Base-by-base conservation (phyloP, 2,329 filamentous ascomycete genomes). In the Clonostachys rhizophaga region DNA sequence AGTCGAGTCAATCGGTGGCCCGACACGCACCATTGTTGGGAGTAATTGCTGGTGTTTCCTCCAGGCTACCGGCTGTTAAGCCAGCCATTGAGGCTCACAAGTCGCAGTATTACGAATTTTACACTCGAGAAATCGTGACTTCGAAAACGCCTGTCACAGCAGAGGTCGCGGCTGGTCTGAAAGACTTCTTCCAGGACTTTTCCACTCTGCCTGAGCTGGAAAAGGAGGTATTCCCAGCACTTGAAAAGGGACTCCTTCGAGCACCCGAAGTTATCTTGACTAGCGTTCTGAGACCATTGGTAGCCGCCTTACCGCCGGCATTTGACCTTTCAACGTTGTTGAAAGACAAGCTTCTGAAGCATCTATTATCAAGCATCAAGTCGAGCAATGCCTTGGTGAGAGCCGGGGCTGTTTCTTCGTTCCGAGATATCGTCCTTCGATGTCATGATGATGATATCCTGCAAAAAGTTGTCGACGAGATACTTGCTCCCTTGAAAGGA, bases 191-290 rank as follows among this genome's bases (percentile, higher is more conserved):
- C 63, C 66, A 71, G 14, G 78, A 76, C 34, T 97, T 92, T 60
- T 75, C 87, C 36, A 85, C 81, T 0, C 62, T 80, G 14, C 84
- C 91, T 20, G 91, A 96, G 54, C 63, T 97, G 33, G 79, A 82
- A 46, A 86, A 81, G 52, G 82, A 92, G 40, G 61, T 97, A 34
- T 75, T 95, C 20, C 89, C 91, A 9, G 74, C 90, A 0, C 72
- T 97, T 13, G 94, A 99, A 61, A 96, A 96, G 68, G 85, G 88
- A 6, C 76, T 99, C 47, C 70, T 99, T 42, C 81, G 95, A 61
- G 86, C 92, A 8, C 95, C 94, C 2, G 94, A 99, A 67, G 85
- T 96, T 40, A 83, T 96, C 13, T 73, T 97, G 30, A 84, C 86
- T 55, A 87, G 90, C 52, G 75, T 96, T 20, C 70, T 97, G 44